A percentile compares a stretch with the other conserved stretches of the same genome.
Evolutionary conservation across 2,329 filamentous ascomycete genomes (phyloP).

Genomic region (Lasiodiplodia sp.): DNA sequence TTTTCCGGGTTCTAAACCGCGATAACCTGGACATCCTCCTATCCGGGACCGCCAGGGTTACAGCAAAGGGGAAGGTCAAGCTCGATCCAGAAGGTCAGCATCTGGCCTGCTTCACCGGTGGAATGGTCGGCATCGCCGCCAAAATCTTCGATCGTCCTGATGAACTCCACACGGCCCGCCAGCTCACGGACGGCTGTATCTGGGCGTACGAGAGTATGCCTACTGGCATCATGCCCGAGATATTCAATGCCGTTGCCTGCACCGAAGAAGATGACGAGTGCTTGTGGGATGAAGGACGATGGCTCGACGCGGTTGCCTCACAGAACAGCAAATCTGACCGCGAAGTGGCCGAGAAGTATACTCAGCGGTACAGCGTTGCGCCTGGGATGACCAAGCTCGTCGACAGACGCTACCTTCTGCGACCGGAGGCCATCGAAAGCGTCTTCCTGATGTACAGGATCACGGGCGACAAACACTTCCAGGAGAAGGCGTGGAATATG

Average conservation of each 20-base stretch:
- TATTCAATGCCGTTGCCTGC: constrained; percentile 54
- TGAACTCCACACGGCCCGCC: constrained; percentile 58
- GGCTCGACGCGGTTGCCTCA: constrained; percentile 49
- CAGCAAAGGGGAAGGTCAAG: constrained; percentile 53
- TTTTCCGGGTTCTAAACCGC: constrained; percentile 79
- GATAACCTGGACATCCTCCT: constrained; percentile 75
- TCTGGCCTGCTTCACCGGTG: constrained; percentile 62
- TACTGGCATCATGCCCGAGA: constrained; percentile 63
- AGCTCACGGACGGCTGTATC: constrained; percentile 63
- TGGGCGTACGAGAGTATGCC: constrained; percentile 61
- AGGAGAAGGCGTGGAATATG: constrained; percentile 84
- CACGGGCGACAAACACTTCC: constrained; percentile 75
- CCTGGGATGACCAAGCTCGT: constrained; percentile 43
- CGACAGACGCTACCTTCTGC: constrained; percentile 45
- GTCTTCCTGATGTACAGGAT: constrained; percentile 89
- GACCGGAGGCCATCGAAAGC: constrained; percentile 69
- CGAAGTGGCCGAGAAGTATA: constrained; percentile 42
- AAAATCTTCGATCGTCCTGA: constrained; percentile 59
- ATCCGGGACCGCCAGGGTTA: constrained; percentile 62
- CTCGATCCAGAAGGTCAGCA: constrained; percentile 57
- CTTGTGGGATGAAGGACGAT: constrained; percentile 52
- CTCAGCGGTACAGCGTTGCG: constrained; percentile 44
- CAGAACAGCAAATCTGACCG: constrained; percentile 34
- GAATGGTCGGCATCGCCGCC: constrained; percentile 62
- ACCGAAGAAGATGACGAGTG: constrained; percentile 49